Evolutionary conservation across 495 filamentous ascomycete species (phyloP).

Genomic region (Hypoxylon rickii): DNA sequence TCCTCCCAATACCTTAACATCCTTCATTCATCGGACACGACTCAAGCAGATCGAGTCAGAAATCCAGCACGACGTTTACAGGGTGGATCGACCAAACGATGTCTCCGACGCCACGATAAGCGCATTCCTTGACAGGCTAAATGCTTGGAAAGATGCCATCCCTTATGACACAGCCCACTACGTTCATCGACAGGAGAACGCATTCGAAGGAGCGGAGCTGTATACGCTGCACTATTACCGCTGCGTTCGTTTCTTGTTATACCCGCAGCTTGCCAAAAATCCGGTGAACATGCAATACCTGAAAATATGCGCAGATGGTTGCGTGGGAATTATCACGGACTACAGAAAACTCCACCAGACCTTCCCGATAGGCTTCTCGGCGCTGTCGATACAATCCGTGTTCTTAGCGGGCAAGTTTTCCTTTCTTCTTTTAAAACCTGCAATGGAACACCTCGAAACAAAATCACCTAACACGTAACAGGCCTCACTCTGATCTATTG

Average conservation of each 20-base stretch:
- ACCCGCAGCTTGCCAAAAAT: slow-evolving; percentile 55
- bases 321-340: slow-evolving; percentile 55
- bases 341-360: slow-evolving; percentile 58
- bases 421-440: not conserved
- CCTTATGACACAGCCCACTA: slow-evolving; percentile 37
- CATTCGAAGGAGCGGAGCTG: slow-evolving; percentile 55
- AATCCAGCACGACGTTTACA: slow-evolving; percentile 61
- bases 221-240: slow-evolving; percentile 59
- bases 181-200: slow-evolving; percentile 53
- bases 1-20: slow-evolving; percentile 51
- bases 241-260: slow-evolving; percentile 56
- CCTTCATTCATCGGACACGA: slow-evolving; percentile 54
- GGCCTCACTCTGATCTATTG: slow-evolving; percentile 42
- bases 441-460: too few species aligned
- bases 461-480: slow-evolving; percentile 11
- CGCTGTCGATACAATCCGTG: slow-evolving; percentile 59
- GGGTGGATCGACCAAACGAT: slow-evolving; percentile 51
- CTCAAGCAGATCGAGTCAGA: slow-evolving; percentile 59
- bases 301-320: slow-evolving; percentile 55
- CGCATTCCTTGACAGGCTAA: slow-evolving; percentile 34
- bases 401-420: slow-evolving; percentile 54
- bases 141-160: slow-evolving; percentile 37
- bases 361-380: slow-evolving; percentile 58
- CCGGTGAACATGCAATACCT: slow-evolving; percentile 56
- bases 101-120: slow-evolving; percentile 33